Evolutionary conservation across 2,329 filamentous ascomycete species (phyloP).

Genomic region (Alternaria novae-zelandiae): DNA sequence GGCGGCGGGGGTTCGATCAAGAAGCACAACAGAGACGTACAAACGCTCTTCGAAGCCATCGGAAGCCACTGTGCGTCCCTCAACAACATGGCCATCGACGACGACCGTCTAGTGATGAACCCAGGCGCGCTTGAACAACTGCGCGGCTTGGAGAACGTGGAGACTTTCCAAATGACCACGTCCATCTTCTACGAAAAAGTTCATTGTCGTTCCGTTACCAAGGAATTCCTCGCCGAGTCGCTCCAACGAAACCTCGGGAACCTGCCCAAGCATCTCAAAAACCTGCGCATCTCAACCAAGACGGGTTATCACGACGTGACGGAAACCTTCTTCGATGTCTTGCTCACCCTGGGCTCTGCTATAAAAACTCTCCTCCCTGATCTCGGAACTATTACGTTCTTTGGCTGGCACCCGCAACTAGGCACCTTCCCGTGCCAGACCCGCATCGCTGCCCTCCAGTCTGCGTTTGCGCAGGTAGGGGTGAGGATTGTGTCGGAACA

Average conservation of each 20-base stretch:
- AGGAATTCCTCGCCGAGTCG: neutral
- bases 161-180: neutral
- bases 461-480: neutral
- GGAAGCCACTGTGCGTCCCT: constrained; percentile 2
- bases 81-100: neutral
- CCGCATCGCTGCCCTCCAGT: neutral
- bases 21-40: neutral
- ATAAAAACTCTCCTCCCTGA: neutral
- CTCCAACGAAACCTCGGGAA: neutral
- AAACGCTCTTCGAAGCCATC: neutral
- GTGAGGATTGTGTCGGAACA: neutral
- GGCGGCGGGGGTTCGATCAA: neutral
- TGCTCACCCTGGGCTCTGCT: neutral
- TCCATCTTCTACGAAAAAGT: neutral
- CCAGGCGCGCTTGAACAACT: neutral
- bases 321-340: neutral
- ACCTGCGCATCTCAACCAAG: neutral
- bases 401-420: constrained; percentile 2
- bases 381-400: neutral
- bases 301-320: neutral
- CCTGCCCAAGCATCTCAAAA: neutral
- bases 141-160: neutral
- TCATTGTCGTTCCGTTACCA: neutral
- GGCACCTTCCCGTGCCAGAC: constrained; percentile 10
- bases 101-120: neutral